phyloP scores from a whole-genome alignment of 2,329 filamentous ascomycete genomes.

The Coniochaeta ligniaria region DNA sequence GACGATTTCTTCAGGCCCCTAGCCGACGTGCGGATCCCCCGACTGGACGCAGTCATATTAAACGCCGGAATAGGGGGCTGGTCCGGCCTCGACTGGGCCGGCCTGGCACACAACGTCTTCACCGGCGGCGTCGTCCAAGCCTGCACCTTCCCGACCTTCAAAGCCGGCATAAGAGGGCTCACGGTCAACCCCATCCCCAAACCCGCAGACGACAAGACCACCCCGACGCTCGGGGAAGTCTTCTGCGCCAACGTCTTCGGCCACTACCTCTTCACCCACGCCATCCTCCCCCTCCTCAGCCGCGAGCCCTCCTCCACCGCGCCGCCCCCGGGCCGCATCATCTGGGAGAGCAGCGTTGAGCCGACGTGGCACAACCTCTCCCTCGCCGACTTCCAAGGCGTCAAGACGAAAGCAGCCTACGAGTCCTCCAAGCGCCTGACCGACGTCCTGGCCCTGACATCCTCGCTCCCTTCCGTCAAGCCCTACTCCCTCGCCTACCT shows the following conservation, averaged over 20 bases:
- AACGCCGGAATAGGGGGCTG: conserved; percentile 89
- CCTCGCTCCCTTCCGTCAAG: conserved; percentile 55
- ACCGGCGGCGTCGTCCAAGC: conserved; percentile 56
- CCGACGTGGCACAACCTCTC: conserved; percentile 48
- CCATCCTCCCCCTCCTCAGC: conserved; percentile 66
- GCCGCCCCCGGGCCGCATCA: conserved; percentile 54
- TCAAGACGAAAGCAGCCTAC: conserved; percentile 60
- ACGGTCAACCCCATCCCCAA: conserved; percentile 43
- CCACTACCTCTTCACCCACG: conserved; percentile 83
- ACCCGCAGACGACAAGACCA: conserved; percentile 27
- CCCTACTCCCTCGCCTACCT: conserved; percentile 53
- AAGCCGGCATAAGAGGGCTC: conserved; percentile 48
- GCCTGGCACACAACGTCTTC: conserved; percentile 46
- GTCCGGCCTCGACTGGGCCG: conserved; percentile 66
- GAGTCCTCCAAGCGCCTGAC: conserved; percentile 83
- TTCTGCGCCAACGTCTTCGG: conserved; percentile 94
- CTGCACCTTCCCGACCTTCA: conserved; percentile 73
- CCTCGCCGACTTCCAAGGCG: conserved; percentile 67
- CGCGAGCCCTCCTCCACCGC: conserved; percentile 27
- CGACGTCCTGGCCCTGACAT: conserved; percentile 73
- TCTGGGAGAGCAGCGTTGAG: conserved; percentile 86
- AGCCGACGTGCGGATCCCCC: conserved; percentile 48
- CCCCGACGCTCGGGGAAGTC: conserved; percentile 66
- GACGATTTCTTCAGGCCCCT: conserved; percentile 27
- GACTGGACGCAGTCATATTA: conserved; percentile 71